Conservation (phyloP, 1,139 yeast species). For the Pichia sp. region DNA sequence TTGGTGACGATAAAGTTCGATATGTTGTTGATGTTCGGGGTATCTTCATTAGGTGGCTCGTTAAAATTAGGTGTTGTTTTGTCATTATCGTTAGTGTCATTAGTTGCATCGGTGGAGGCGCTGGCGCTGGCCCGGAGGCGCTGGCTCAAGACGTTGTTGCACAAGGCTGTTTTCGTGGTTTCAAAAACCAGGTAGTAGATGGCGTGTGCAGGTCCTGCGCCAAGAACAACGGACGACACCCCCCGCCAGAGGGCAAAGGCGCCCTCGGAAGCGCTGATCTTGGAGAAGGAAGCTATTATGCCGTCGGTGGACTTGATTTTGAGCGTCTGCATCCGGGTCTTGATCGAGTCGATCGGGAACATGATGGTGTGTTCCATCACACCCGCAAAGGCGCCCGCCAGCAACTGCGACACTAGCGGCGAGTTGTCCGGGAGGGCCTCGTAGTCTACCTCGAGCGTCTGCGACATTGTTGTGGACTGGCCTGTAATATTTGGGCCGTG, state of each 20-base stretch:
- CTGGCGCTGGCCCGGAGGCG: neutral
- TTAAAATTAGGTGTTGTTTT: neutral
- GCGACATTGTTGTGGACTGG: slow-evolving; percentile 11
- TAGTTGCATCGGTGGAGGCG: neutral
- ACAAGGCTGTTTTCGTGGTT: slow-evolving; percentile 62
- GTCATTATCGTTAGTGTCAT: slow-evolving; percentile 2
- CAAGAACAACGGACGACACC: slow-evolving; percentile 83
- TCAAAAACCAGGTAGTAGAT: slow-evolving; percentile 96
- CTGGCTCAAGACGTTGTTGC: slow-evolving; percentile 21
- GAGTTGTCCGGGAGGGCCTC: slow-evolving; percentile 91
- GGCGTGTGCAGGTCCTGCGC: slow-evolving; percentile 99
- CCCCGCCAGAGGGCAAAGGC: slow-evolving; percentile 91
- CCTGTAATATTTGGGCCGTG: too few relatives aligned
- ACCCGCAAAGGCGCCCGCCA: slow-evolving; percentile 97
- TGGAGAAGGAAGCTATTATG: slow-evolving; percentile 58
- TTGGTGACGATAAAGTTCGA: slow-evolving; percentile 41
- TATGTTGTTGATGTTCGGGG: slow-evolving; percentile 14
- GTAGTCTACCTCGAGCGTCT: slow-evolving; percentile 59
- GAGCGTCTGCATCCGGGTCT: slow-evolving; percentile 91
- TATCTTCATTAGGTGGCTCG: slow-evolving; percentile 7
- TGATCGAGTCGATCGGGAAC: slow-evolving; percentile 94
- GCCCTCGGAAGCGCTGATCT: slow-evolving; percentile 86
- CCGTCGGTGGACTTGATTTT: slow-evolving; percentile 31
- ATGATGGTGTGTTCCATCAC: slow-evolving; percentile 96
- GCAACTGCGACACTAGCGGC: slow-evolving; percentile 72